Conservation (phyloP, 2,329 filamentous ascomycete genomes). For the Sclerotinia spermophila region DNA sequence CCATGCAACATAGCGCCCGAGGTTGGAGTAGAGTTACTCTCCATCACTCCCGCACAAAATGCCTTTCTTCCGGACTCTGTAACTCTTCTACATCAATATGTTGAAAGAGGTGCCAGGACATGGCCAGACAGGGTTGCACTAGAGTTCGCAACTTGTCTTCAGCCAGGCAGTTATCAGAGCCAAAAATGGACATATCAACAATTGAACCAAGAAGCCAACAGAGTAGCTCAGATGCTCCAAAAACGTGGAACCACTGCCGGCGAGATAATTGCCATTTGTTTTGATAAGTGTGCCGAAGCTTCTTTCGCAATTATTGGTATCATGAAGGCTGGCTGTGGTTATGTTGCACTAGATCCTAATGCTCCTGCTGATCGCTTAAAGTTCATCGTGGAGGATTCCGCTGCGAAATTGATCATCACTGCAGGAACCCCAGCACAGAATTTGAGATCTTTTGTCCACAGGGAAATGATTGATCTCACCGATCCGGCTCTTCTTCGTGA, state of each 20-base stretch:
- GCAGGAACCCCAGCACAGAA: slow-evolving; percentile 44
- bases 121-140: slow-evolving; percentile 64
- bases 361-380: slow-evolving; percentile 37
- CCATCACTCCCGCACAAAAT: slow-evolving; percentile 61
- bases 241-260: slow-evolving; percentile 50
- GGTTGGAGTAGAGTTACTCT: slow-evolving; percentile 48
- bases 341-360: slow-evolving; percentile 41
- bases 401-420: slow-evolving; percentile 60
- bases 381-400: slow-evolving; percentile 55
- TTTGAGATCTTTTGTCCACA: slow-evolving; percentile 34
- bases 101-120: slow-evolving; percentile 58
- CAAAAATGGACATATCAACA: slow-evolving; percentile 70
- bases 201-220: slow-evolving; percentile 67
- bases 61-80: slow-evolving; percentile 53
- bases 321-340: slow-evolving; percentile 39
- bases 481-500: slow-evolving; percentile 26
- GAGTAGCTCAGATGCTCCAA: slow-evolving; percentile 63
- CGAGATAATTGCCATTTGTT: slow-evolving; percentile 41
- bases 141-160: slow-evolving; percentile 65
- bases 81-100: slow-evolving; percentile 69
- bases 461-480: slow-evolving; percentile 30
- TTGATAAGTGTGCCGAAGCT: slow-evolving; percentile 40
- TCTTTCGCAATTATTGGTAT: slow-evolving; percentile 39
- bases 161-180: slow-evolving; percentile 44
- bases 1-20: slow-evolving; percentile 29